phyloP scores from a whole-genome alignment of 352 stramenopile species.

The Globisporangium apiculatum region DNA sequence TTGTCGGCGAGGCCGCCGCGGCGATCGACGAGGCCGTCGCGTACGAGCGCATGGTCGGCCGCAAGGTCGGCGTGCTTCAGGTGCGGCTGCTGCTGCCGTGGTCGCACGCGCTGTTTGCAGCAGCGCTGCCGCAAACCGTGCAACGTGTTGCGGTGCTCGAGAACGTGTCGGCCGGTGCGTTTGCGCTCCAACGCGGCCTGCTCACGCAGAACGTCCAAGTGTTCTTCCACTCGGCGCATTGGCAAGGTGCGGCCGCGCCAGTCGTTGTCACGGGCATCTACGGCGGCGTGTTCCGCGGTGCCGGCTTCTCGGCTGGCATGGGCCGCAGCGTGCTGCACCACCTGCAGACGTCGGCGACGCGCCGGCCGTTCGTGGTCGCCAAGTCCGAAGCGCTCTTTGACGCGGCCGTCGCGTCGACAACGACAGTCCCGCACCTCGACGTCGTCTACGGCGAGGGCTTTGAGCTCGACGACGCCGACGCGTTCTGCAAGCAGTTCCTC shows the following conservation, averaged over 20 bases:
- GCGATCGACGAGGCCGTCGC: conserved; percentile 51
- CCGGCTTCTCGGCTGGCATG: conserved; percentile 62
- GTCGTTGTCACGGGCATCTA: conserved; percentile 65
- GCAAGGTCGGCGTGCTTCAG: conserved; percentile 72
- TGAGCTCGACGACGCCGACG: conserved; percentile 31
- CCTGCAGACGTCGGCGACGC: conserved; percentile 25
- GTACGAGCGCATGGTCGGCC: conserved; percentile 70
- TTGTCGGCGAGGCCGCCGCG: conserved; percentile 52
- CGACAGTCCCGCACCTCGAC: conserved; percentile 47
- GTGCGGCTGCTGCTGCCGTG: conserved; percentile 66
- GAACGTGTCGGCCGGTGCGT: conserved; percentile 51
- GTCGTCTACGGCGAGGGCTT: conserved; percentile 42
- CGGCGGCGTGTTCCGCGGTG: conserved; percentile 56
- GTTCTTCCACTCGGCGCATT: conserved; percentile 59
- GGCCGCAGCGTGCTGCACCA: conserved; percentile 59
- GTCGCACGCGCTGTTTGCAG: conserved; percentile 67
- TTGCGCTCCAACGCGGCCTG: conserved; percentile 58
- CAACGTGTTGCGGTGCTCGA: conserved; percentile 70
- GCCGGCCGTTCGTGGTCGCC: conserved; percentile 71
- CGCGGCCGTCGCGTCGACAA: conserved; percentile 27
- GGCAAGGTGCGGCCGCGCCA: conserved; percentile 17
- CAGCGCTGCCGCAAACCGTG: conserved; percentile 39
- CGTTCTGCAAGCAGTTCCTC: conserved; percentile 84
- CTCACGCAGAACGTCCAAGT: conserved; percentile 68
- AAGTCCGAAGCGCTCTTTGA: conserved; percentile 74